These are phyloP conservation scores for Aurinia saxatilis DNA, from an alignment of 345 rosid genomes.

Conservation along the genomic window DNA sequence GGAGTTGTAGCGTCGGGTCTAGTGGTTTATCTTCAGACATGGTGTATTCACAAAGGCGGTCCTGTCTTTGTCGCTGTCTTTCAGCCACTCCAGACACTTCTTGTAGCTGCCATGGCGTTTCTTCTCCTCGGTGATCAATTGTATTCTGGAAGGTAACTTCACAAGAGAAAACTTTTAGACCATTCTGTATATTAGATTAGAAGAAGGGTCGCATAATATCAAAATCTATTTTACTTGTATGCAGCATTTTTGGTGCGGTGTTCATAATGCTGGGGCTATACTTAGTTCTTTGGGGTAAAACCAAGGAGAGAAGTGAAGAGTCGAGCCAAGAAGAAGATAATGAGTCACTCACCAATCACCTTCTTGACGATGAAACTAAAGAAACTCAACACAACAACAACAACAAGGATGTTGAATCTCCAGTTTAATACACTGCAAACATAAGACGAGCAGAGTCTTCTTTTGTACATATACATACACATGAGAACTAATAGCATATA, in stretches of 20 bases:
- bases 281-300: slow-evolving; percentile 59
- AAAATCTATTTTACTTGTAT: not conserved
- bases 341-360: slow-evolving; percentile 33
- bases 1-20: slow-evolving; percentile 72
- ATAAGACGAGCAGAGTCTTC: not conserved
- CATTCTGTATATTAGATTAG: not conserved
- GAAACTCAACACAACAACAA: not conserved
- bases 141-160: slow-evolving; percentile 59
- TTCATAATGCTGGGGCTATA: slow-evolving; percentile 51
- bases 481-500: not conserved
- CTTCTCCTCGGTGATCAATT: slow-evolving; percentile 54
- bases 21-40: slow-evolving; percentile 66
- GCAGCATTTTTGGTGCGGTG: slow-evolving; percentile 51
- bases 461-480: slow-evolving; percentile 15
- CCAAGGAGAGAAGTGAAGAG: slow-evolving; percentile 35
- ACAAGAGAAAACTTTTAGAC: not conserved
- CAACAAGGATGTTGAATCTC: not conserved
- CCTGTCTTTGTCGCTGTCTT: slow-evolving; percentile 74
- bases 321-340: slow-evolving; percentile 21
- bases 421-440: not conserved
- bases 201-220: not conserved
- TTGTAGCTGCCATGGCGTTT: slow-evolving; percentile 67
- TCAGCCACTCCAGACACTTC: slow-evolving; percentile 71
- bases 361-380: slow-evolving; percentile 28
- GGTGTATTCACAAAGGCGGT: slow-evolving; percentile 80